phyloP scores from a whole-genome alignment of 73 alveolate species.

The Urostyla sp. region DNA sequence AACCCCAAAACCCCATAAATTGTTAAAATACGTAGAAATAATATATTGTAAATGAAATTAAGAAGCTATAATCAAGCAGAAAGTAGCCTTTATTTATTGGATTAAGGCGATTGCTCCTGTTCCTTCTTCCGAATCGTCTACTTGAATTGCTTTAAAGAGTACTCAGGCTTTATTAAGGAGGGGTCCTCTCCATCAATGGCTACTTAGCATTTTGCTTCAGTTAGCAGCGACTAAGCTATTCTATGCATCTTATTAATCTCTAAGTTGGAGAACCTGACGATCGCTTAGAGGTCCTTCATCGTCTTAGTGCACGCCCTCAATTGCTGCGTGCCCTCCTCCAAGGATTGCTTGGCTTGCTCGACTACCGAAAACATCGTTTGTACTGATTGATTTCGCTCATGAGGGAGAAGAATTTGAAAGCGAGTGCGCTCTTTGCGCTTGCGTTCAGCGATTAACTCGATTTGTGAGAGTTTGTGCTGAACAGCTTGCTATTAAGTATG shows the following conservation, averaged over 20 bases:
- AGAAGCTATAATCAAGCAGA: no score
- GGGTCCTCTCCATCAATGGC: constrained; percentile 51
- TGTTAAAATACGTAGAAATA: no score
- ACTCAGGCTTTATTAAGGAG: constrained; percentile 16
- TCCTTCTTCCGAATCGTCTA: constrained; percentile 17
- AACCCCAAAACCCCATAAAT: no score
- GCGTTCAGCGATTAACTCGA: constrained; percentile 29
- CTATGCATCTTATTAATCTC: constrained; percentile 16
- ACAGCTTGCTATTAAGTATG: no score
- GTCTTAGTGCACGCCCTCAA: constrained; percentile 6
- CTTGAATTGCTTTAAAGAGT: constrained; percentile 28
- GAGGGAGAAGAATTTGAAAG: constrained; percentile 10
- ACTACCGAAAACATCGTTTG: constrained; percentile 22
- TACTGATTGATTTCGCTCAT: constrained; percentile 32
- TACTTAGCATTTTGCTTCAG: constrained; percentile 50
- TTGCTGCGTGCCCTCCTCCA: constrained; percentile 18
- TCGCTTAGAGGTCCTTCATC: background rate
- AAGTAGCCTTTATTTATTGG: no score
- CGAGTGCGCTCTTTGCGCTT: constrained; percentile 15
- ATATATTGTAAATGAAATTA: no score
- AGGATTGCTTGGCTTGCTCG: constrained; percentile 36
- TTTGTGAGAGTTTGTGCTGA: constrained; percentile 16
- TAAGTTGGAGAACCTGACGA: background rate
- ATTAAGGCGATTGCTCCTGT: no score
- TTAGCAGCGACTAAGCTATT: constrained; percentile 17